Conservation (phyloP, 345 rosid species). For the Reutealis trisperma region DNA sequence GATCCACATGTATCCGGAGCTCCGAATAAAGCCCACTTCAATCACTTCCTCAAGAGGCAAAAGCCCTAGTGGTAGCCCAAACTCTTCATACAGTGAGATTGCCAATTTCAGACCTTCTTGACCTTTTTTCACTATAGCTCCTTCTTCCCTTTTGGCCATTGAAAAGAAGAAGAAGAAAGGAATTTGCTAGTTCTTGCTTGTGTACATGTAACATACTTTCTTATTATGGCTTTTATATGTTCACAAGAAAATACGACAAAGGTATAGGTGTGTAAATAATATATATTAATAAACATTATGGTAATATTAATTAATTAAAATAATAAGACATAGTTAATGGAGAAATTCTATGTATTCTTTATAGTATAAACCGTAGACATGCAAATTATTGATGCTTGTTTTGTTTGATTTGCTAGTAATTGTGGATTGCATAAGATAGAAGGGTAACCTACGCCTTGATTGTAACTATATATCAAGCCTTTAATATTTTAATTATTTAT, state of each 20-base stretch:
- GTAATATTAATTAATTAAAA: neutral
- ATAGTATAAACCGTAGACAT: neutral
- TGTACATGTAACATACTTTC: neutral
- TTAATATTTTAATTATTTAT: too few relatives aligned
- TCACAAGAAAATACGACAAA: neutral
- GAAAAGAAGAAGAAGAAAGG: neutral
- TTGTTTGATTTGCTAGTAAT: neutral
- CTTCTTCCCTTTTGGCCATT: conserved; percentile 48
- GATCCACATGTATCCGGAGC: conserved; percentile 58
- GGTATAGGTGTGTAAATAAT: too few relatives aligned
- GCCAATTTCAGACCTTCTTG: conserved; percentile 43
- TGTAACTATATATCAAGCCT: too few relatives aligned
- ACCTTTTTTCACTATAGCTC: conserved; percentile 34
- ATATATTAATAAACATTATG: too few relatives aligned
- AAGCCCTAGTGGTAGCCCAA: conserved; percentile 53
- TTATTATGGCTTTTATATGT: too few relatives aligned
- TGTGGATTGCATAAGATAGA: too few relatives aligned
- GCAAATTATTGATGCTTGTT: neutral
- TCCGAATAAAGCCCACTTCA: conserved; percentile 51
- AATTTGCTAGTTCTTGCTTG: neutral
- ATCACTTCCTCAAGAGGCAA: conserved; percentile 51
- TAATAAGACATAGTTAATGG: neutral
- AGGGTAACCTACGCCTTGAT: too few relatives aligned
- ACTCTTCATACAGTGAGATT: conserved; percentile 41
- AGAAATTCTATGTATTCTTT: neutral